phyloP scores from a whole-genome alignment of 768 basidiomycete species.

The Panellus pusillus region DNA sequence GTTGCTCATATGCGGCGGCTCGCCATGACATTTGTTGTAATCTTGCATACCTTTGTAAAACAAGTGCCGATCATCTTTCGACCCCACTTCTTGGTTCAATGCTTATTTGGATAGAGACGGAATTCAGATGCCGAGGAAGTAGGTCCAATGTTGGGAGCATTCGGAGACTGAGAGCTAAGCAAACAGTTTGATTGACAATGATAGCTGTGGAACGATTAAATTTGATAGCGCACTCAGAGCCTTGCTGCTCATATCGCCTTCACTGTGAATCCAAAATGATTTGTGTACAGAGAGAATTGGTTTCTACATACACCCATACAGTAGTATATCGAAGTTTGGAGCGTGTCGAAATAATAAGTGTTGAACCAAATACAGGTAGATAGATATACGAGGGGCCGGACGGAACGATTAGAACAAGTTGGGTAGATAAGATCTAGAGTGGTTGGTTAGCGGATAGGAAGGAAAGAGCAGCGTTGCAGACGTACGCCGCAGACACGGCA shows the following conservation, averaged over 20 bases:
- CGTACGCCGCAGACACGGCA: slow-evolving; percentile 85
- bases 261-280: slow-evolving; percentile 8
- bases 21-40: too few species aligned
- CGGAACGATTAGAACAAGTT: slow-evolving; percentile 50
- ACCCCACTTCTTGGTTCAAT: too few species aligned
- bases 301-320: slow-evolving; percentile 17
- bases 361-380: slow-evolving; percentile 15
- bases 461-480: slow-evolving; percentile 21
- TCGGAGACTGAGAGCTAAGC: too few species aligned
- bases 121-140: too few species aligned
- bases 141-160: too few species aligned
- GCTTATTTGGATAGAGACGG: too few species aligned
- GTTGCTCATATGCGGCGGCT: slow-evolving; percentile 43
- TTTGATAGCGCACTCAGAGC: too few species aligned
- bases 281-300: slow-evolving; percentile 15
- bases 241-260: too few species aligned
- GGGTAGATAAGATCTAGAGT: slow-evolving; percentile 55
- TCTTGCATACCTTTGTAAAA: too few species aligned
- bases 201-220: too few species aligned
- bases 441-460: neutral
- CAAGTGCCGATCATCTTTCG: too few species aligned
- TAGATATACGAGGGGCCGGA: slow-evolving; percentile 4
- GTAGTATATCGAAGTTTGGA: neutral
- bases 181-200: too few species aligned
- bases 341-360: slow-evolving; percentile 12